Evolutionary conservation across 106 monocot species (phyloP), one percentile per base, ranked within the genome.

Genomic region (Chionographis japonica): DNA sequence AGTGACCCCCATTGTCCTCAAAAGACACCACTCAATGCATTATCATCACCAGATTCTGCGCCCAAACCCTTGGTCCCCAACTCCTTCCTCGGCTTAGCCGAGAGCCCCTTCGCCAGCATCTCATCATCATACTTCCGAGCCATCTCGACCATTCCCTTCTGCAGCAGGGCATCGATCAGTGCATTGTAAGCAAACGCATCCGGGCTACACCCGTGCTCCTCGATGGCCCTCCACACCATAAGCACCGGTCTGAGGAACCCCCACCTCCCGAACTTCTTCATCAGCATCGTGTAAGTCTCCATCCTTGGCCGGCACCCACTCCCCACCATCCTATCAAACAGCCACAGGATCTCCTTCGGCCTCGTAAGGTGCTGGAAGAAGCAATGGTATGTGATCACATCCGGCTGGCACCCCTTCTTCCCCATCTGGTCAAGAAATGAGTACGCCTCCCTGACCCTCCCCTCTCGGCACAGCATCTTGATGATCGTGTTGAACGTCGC

Each of bases 181-280:
- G 85, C 86, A 72, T 92, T 79, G 64, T 97, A 97, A 0, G 97
- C 92, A 61, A 92, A 92, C 3, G 76, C 80, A 77, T 97, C 92
- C 0, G 92, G 97, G 50, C 87, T 89, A 67, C 59, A 66, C 37
- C 92, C 92, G 35, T 82, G 75, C 63, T 89, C 80, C 74, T 82
- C 82, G 80, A 97, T 97, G 54, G 72, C 68, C 52, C 75, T 74
- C 97, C 97, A 97, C 12, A 97, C 69, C 65, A 70, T 51, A 54
- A 89, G 85, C 17, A 89, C 89, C 4, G 86, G 92, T 69, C 89
- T 77, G 16, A 97, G 76, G 60, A 92, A 97, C 2, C 95, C 95
- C 95, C 91, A 97, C 76, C 84, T 84, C 40, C 95, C 92, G 60
- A 97, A 97, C 80, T 89, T 92, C 71, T 81, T 89, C 66, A 97